Base-by-base conservation (phyloP, 2,329 filamentous ascomycete species). In the Pyricularia pennisetigena region DNA sequence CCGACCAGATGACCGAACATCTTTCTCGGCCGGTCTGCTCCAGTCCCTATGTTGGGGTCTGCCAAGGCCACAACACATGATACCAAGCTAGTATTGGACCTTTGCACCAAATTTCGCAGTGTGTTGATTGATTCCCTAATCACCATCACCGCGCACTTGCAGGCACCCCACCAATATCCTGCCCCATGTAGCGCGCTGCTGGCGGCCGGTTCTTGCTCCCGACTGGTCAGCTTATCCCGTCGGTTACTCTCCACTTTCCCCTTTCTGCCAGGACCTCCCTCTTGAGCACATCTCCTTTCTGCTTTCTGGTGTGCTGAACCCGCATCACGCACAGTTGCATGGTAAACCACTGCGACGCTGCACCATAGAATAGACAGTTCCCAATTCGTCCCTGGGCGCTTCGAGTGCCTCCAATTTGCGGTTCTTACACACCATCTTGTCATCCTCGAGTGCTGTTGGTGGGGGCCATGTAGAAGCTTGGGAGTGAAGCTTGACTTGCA, bases 221-320 rank as follows among this genome's bases (percentile, higher is more conserved):
- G 67, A 68, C 35, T 66, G 64, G 64, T 20, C 64, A 24, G 54
- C 20, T 20, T 32, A 4, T 28, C n/a, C 57, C 20, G 20, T 62
- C 24, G 59, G 24, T 8, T 23, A 62, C 59, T 32, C 26, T 68
- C 67, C 67, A 68, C 67, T 30, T 67, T 68, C 63, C 67, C 67
- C 24, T 68, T 65, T 64, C 35, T 28, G 35, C 30, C 62, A 57
- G 8, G 24, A 49, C 54, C 54, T 35, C 54, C 35, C 29, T 6
- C n/a, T 29, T 8, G 16, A n/a, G 20, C 41, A 54, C 41, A n/a
- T n/a, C 20, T 54, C 41, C 20, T 54, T 54, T 54, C 41, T 54
- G 41, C 20, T 54, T 54, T 54, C 41, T 54, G 41, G 24, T 62
- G 59, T 62, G 59, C 59, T 62, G 59, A 62, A 28, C 59, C 63